Percentiles rank a stretch among this genome's conserved stretches.
Evolutionary conservation across 305 asterid species (phyloP).

Genomic region (Lippia alba): DNA sequence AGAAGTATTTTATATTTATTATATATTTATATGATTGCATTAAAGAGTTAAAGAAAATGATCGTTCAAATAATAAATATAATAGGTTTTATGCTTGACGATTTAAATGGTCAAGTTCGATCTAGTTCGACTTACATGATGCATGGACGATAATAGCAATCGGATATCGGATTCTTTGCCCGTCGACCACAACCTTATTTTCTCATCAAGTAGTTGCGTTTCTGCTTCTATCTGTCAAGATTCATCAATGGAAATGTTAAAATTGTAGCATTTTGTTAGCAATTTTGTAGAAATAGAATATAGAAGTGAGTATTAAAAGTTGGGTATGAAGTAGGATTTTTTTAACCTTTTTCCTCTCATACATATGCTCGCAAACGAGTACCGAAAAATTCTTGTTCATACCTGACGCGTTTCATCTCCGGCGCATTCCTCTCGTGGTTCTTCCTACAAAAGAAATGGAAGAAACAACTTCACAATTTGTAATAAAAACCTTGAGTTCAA

Average conservation of each 20-base stretch:
- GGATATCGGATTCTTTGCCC: constrained; percentile 72
- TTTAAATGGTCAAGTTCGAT: neutral
- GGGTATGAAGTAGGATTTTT: no score
- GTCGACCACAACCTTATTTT: constrained; percentile 69
- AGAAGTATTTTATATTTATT: no score
- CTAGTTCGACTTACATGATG: constrained; percentile 55
- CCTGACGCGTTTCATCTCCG: constrained; percentile 40
- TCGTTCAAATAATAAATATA: no score
- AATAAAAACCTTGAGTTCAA: no score
- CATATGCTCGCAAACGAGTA: no score
- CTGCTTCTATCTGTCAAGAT: constrained; percentile 37
- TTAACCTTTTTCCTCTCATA: no score
- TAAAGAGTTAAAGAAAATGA: no score
- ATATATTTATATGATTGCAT: no score
- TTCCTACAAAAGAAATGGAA: constrained; percentile 26
- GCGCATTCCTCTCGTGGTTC: constrained; percentile 35
- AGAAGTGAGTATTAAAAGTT: no score
- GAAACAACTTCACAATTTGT: neutral
- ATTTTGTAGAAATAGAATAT: no score
- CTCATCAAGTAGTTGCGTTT: constrained; percentile 55
- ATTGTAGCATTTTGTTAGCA: no score
- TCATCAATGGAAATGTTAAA: neutral
- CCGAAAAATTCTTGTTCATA: neutral
- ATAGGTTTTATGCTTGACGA: no score
- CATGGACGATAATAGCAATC: constrained; percentile 66